These are phyloP conservation scores for Trichoderma lentiforme DNA, from an alignment of 2,329 filamentous ascomycete species.

Conservation along the genomic window DNA sequence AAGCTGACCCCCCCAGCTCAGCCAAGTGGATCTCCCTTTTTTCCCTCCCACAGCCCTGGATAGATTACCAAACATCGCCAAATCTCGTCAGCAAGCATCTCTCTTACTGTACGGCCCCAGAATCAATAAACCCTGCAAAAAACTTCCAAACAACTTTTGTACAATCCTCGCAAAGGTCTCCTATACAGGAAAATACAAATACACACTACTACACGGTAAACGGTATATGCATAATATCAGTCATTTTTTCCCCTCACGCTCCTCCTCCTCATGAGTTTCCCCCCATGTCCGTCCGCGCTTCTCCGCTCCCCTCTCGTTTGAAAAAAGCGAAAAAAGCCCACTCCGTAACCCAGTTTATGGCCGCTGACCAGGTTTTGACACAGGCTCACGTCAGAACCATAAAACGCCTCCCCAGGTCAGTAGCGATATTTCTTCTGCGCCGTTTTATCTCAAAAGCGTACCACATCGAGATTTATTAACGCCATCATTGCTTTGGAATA, in stretches of 20 bases:
- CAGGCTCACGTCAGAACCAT: slow-evolving; percentile 18
- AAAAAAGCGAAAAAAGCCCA: background rate
- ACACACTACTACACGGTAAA: background rate
- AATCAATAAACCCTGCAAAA: background rate
- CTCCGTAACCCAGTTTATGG: background rate
- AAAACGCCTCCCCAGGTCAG: background rate
- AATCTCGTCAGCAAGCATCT: background rate
- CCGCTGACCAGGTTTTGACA: slow-evolving; percentile 10
- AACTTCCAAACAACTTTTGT: too few relatives aligned
- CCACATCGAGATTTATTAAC: background rate
- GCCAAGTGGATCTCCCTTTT: background rate
- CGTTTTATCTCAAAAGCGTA: background rate
- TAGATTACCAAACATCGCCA: background rate
- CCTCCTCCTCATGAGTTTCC: background rate
- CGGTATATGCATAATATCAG: background rate
- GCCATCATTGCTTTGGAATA: background rate
- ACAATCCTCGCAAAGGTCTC: background rate
- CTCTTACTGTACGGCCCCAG: background rate
- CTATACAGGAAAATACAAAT: background rate
- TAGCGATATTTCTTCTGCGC: background rate
- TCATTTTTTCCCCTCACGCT: background rate
- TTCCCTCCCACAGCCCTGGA: background rate
- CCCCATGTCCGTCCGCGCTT: background rate
- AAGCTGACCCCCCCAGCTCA: background rate
- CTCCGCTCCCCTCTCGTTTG: background rate